Conservation (phyloP, 2,329 filamentous ascomycete genomes). For the Ascochyta rabiei region DNA sequence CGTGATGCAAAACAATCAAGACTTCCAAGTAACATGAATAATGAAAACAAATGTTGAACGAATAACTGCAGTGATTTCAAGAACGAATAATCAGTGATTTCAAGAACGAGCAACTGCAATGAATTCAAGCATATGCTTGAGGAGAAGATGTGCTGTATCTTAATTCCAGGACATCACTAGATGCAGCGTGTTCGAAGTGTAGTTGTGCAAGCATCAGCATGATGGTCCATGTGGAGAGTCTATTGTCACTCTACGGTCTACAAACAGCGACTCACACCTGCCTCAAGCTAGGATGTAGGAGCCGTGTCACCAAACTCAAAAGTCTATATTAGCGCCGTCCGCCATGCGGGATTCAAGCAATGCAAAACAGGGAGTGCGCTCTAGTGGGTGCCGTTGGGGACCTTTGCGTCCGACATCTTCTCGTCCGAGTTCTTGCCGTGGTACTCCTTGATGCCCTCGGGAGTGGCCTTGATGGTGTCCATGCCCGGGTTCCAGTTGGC, state of each 20-base stretch:
- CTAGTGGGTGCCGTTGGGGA: conserved; percentile 37
- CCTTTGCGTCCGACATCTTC: conserved; percentile 40
- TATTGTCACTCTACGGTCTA: conserved; percentile 12
- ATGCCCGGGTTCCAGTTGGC: conserved; percentile 52
- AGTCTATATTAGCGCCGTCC: conserved; percentile 22
- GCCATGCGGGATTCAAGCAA: conserved; percentile 17
- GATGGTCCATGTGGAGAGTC: not conserved
- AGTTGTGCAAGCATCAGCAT: no score
- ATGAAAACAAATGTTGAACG: no score
- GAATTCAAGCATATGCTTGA: no score
- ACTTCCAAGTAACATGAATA: no score
- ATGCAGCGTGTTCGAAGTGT: no score
- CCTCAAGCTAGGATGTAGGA: not conserved
- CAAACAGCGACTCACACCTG: conserved; percentile 2
- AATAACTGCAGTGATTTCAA: no score
- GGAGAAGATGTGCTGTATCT: no score
- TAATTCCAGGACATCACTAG: no score
- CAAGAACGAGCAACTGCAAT: no score
- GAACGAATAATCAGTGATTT: no score
- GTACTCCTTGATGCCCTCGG: conserved; percentile 49
- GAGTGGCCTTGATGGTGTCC: conserved; percentile 50
- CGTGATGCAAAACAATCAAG: no score
- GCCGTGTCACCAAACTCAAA: conserved; percentile 11
- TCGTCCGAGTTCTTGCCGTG: conserved; percentile 45
- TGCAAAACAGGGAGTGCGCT: conserved; percentile 2